Percentiles rank a stretch among this genome's conserved stretches.
phyloP scores from a whole-genome alignment of 2,329 filamentous ascomycete species.

The Paecilomyces niveus region DNA sequence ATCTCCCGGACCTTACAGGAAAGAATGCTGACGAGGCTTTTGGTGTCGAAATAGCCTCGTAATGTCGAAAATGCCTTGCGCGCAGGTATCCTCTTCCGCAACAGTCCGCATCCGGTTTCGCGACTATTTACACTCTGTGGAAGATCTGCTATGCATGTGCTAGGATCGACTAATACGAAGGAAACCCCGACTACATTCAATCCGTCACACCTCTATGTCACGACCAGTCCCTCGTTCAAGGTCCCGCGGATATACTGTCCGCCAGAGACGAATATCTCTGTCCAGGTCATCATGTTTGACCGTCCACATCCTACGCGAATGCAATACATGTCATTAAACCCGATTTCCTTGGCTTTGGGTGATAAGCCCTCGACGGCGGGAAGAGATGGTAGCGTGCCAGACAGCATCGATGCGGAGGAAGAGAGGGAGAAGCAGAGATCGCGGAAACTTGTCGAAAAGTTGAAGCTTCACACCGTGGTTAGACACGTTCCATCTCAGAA shows the following conservation, averaged over 20 bases:
- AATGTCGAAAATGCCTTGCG: constrained; percentile 85
- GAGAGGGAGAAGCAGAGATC: constrained; percentile 60
- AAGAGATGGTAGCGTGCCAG: constrained; percentile 29
- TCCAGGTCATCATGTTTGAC: constrained; percentile 86
- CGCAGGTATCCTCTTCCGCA: constrained; percentile 73
- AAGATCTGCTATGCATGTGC: constrained; percentile 71
- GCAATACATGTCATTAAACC: constrained; percentile 91
- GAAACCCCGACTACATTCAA: constrained; percentile 49
- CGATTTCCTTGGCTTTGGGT: constrained; percentile 78
- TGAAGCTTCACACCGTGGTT: constrained; percentile 79
- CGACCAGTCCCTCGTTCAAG: constrained; percentile 41
- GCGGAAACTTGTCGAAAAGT: constrained; percentile 68
- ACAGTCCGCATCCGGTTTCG: constrained; percentile 69
- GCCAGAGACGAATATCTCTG: constrained; percentile 56
- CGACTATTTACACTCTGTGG: constrained; percentile 82
- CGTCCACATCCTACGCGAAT: constrained; percentile 77
- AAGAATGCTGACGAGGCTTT: not conserved
- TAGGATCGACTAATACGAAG: constrained; percentile 70
- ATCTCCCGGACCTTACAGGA: not conserved
- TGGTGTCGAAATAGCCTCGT: constrained; percentile 46
- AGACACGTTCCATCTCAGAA: constrained; percentile 71
- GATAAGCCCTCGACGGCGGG: constrained; percentile 52
- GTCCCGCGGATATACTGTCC: constrained; percentile 69
- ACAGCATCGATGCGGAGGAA: constrained; percentile 64
- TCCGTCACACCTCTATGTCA: constrained; percentile 61